These are phyloP conservation scores for Cystofilobasidium bisporidii DNA, from an alignment of 768 basidiomycete species.

Conservation along the genomic window DNA sequence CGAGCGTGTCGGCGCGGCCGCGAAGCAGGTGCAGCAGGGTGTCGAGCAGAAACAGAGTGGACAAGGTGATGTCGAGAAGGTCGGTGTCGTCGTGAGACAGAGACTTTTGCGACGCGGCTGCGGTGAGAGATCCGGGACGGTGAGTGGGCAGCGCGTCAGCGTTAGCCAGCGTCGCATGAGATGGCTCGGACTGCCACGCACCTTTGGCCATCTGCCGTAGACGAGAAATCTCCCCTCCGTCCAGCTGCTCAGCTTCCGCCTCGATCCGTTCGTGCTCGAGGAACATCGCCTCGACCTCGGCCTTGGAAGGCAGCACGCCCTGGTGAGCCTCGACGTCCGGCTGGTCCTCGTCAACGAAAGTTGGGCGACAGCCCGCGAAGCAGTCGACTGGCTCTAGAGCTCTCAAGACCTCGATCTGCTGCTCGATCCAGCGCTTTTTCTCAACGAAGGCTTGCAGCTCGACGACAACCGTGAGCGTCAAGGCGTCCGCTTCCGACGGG, in stretches of 20 bases:
- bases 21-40: slow-evolving; percentile 27
- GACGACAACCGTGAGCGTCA: slow-evolving; percentile 11
- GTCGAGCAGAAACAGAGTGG: slow-evolving; percentile 25
- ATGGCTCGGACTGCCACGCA: neutral
- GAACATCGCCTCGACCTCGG: slow-evolving; percentile 14
- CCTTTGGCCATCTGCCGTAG: slow-evolving; percentile 29
- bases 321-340: neutral
- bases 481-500: slow-evolving; percentile 6
- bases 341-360: neutral
- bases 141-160: neutral
- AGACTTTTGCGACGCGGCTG: slow-evolving; percentile 25
- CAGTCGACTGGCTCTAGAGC: slow-evolving; percentile 14
- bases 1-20: slow-evolving; percentile 21
- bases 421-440: slow-evolving; percentile 26
- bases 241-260: slow-evolving; percentile 24
- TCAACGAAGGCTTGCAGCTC: slow-evolving; percentile 27
- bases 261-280: slow-evolving; percentile 25
- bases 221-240: slow-evolving; percentile 17
- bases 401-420: slow-evolving; percentile 17
- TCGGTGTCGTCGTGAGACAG: slow-evolving; percentile 22
- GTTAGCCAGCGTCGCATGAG: too few relatives aligned
- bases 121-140: too few relatives aligned
- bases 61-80: slow-evolving; percentile 25
- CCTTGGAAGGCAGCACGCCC: slow-evolving; percentile 1
- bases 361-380: slow-evolving; percentile 8